Conservation (phyloP, 352 stramenopile species). For the Lagenidium sp. region DNA sequence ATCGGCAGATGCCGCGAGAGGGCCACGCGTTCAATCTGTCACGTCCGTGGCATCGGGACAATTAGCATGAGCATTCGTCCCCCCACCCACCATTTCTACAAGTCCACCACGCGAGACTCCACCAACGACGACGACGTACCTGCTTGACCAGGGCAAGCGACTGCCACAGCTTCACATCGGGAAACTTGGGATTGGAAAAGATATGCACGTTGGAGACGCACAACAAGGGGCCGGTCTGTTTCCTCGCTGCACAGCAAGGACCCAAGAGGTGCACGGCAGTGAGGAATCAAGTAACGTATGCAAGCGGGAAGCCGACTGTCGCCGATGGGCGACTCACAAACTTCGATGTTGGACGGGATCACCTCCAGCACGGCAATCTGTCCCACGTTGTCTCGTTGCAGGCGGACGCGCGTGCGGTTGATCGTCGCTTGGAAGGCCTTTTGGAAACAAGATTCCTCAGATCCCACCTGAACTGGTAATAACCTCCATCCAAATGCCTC, state of each 20-base stretch:
- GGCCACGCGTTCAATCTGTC: conserved; percentile 64
- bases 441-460: too few species aligned
- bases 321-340: conserved; percentile 40
- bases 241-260: conserved; percentile 8
- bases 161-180: conserved; percentile 99
- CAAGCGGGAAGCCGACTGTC: not conserved
- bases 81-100: too few species aligned
- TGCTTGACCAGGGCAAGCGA: conserved; percentile 82
- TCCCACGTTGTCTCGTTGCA: conserved; percentile 97
- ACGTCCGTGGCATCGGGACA: too few species aligned
- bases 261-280: conserved; percentile 1
- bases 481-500: too few species aligned
- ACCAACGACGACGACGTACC: conserved; percentile 15
- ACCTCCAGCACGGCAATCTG: conserved; percentile 97
- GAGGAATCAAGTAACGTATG: not conserved
- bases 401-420: conserved; percentile 61
- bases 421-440: conserved; percentile 19
- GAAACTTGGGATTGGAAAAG: conserved; percentile 98
- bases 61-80: not conserved
- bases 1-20: conserved; percentile 83
- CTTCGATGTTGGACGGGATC: conserved; percentile 73
- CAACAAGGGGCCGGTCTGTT: conserved; percentile 49
- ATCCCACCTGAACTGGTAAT: too few species aligned
- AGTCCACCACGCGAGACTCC: too few species aligned
- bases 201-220: conserved; percentile 98